Conservation (phyloP, 768 basidiomycete genomes). For the Pleurotus ostreatus region DNA sequence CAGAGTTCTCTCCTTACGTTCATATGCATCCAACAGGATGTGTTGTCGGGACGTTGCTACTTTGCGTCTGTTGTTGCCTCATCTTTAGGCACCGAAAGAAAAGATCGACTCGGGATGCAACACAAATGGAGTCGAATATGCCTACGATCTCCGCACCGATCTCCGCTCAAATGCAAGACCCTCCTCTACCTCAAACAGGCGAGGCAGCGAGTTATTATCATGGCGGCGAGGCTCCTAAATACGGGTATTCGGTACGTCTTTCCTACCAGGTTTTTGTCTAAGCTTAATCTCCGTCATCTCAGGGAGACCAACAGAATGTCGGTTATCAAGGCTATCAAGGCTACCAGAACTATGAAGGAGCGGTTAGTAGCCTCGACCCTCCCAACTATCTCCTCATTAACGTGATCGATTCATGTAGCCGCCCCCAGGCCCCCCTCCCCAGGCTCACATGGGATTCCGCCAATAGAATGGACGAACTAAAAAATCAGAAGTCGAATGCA, state of each 20-base stretch:
- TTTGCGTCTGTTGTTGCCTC: constrained; percentile 5
- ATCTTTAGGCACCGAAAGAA: background rate
- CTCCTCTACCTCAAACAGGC: background rate
- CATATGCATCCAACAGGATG: background rate
- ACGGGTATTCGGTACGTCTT: constrained; percentile 1
- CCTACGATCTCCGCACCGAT: constrained; percentile 1
- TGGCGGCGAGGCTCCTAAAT: background rate
- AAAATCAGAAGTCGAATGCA: too few relatives aligned
- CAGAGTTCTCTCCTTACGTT: background rate
- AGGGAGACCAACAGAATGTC: background rate
- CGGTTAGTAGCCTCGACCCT: background rate
- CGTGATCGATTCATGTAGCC: background rate
- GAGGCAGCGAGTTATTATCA: constrained; percentile 1
- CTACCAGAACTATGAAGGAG: background rate
- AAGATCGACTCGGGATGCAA: background rate
- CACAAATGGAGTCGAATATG: background rate
- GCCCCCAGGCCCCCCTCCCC: background rate
- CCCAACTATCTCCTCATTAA: background rate
- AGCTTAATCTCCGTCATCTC: background rate
- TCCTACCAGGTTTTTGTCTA: background rate
- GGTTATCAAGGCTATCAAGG: background rate
- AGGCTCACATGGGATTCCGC: background rate
- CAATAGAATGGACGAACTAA: background rate
- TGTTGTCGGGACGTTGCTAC: background rate
- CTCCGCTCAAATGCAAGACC: background rate